Base-by-base conservation (phyloP, 495 filamentous ascomycete genomes). In the Schizothecium vesticola region DNA sequence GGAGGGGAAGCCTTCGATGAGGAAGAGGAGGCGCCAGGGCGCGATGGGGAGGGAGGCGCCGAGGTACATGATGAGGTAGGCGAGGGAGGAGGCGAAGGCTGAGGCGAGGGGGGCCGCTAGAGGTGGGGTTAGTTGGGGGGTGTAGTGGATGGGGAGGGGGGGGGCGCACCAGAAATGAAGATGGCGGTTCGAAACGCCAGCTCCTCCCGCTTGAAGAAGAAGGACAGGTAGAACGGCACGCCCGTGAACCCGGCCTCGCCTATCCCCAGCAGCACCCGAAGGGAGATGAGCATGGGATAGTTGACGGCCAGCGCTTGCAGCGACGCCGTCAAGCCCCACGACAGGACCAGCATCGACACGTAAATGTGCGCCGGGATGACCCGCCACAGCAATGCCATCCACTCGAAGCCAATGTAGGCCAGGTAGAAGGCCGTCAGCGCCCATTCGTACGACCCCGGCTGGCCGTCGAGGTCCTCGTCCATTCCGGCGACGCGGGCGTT, bases 151-250 rank as follows among this genome's bases (percentile, higher is more conserved):
- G n/a, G n/a, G n/a, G n/a, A n/a, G n/a, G n/a, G 0, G 31, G 31
- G 31, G 29, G 11, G 10, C 11, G 31, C 16, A 51, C 43, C 43
- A 8, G 90, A 88, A 3, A 96, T 81, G 76, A 94, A 95, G n/a
- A 94, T 79, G 64, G 91, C 93, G 12, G 88, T 89, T 13, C 93
- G 84, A 22, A 96, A 84, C 23, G 92, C 93, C 9, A 96, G 80
- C 76, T 95, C 92, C 82, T 90, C 82, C 21, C 92, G 82, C 68
- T 90, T 89, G 73, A 93, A 97, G 81, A 96, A 97, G 76, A 94
- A 94, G 0, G 89, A 91, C 0, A 97, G 80, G 29, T 94, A 86
- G 67, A 91, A 93, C 1, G 91, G 91, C 33, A 93, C 84, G n/a
- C 88, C 88, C 7, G 91, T 90, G 69, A 92, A 96, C 1, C 86